Base-by-base conservation (phyloP, 768 basidiomycete species). In the Pisolithus marmoratus region DNA sequence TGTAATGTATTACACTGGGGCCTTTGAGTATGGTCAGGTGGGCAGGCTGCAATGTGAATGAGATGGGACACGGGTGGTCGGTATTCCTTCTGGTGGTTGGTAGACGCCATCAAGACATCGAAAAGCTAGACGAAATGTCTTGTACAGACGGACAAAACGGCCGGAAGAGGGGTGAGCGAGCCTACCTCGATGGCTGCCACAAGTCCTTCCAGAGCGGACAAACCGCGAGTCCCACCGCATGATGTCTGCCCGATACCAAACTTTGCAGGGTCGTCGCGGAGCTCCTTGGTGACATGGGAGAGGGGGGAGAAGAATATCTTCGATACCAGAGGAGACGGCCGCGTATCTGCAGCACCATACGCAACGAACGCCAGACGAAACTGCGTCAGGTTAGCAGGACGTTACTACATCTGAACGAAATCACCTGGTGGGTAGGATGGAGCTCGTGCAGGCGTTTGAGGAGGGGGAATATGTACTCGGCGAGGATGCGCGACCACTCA, bases 171-270 rank as follows among this genome's bases (percentile, higher is more conserved):
- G 41, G 19, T n/a, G n/a, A 40, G 14, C n/a, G 31, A n/a, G 15
- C 70, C 49, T 49, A 87, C 86, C 74, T 89, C 86, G 22, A 88
- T 66, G 29, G 81, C 82, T 17, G 85, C 82, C 14, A 85, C 82
- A 12, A 87, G 63, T 8, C 83, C 87, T 52, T 90, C 87, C 7
- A 90, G 67, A 4, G 83, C 82, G 24, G 84, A 83, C 77, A 87
- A 76, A 1, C 85, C 85, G 26, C 63, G 63, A 8, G 63, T 60
- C 1, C 74, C 74, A 6, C 77, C 77, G 8, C 74, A 74, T 42
- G 71, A 73, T 1, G 80, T 80, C 52, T 73, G 68, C 3, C 85
- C 85, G 17, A 88, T 71, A 2, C 83, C 85, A 6, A 84, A 66
- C 29, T 72, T 75, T 11, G 61, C 56, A 3, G 77, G 73, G 1